A percentile compares a stretch with the other conserved stretches of the same genome.
phyloP scores from a whole-genome alignment of 352 stramenopile genomes.

The Phytopythium kandeliae region DNA sequence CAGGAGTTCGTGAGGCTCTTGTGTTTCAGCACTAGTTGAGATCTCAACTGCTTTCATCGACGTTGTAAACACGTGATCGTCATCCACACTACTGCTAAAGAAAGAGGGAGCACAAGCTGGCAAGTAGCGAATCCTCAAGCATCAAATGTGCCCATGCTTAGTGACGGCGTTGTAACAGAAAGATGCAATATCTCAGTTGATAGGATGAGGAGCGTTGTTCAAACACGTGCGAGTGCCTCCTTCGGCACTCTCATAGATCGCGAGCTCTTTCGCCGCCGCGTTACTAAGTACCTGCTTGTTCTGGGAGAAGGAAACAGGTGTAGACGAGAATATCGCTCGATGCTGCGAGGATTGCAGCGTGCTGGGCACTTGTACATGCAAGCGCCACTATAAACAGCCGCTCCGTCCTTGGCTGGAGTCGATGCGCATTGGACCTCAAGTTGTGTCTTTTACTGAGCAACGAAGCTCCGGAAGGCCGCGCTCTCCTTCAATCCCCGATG shows the following conservation, averaged over 20 bases:
- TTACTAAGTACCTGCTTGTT: constrained; percentile 1
- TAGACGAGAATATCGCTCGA: background rate
- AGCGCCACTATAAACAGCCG: constrained; percentile 11
- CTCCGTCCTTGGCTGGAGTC: background rate
- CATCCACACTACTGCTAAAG: no score
- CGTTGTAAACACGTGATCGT: no score
- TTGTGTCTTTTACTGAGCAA: constrained; percentile 15
- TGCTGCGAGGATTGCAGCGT: background rate
- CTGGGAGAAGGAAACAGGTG: background rate
- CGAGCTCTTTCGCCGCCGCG: background rate
- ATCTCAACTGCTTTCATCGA: no score
- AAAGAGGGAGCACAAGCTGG: no score
- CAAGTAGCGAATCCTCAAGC: no score
- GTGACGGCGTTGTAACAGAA: no score
- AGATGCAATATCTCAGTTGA: no score
- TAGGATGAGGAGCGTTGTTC: background rate
- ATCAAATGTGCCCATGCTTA: no score
- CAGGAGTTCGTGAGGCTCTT: no score
- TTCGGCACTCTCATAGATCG: background rate
- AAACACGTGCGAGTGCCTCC: background rate
- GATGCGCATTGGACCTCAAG: background rate
- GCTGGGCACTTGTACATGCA: background rate
- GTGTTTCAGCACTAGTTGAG: no score
- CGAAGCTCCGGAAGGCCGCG: constrained; percentile 40
- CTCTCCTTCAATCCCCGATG: constrained; percentile 32